A percentile compares a stretch with the other conserved stretches of the same genome.
Evolutionary conservation across 2,329 filamentous ascomycete species (phyloP).

Genomic region (Ceratocystis lukuohia): DNA sequence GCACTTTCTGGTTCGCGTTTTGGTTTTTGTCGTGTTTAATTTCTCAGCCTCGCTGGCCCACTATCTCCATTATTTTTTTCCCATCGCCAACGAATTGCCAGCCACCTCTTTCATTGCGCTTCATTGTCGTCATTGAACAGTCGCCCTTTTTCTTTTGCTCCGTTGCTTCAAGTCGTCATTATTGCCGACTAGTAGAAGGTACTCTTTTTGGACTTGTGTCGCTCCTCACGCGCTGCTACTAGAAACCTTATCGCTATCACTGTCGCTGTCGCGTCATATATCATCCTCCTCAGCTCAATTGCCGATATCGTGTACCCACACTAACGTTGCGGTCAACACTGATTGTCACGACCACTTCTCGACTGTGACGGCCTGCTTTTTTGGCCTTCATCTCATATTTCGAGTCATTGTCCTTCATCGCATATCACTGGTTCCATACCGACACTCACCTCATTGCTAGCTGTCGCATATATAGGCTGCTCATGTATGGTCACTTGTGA

Average conservation of each 20-base stretch:
- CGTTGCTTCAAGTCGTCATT: background rate
- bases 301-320: background rate
- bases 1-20: background rate
- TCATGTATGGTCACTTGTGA: conserved; percentile 14
- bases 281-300: background rate
- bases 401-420: background rate
- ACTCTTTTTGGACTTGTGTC: background rate
- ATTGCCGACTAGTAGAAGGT: background rate
- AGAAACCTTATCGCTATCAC: background rate
- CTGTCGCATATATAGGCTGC: background rate
- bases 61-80: background rate
- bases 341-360: background rate
- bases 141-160: background rate
- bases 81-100: background rate
- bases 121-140: background rate
- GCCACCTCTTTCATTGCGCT: background rate
- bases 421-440: background rate
- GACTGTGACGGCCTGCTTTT: background rate
- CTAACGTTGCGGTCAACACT: background rate
- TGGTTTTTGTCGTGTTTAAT: too few species aligned
- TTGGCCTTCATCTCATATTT: background rate
- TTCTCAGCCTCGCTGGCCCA: too few species aligned
- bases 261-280: background rate
- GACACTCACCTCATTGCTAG: background rate
- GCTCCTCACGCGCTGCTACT: background rate